Conservation (phyloP, 192 early-diverging fungal genomes). For the Tieghemiomyces parasiticus region DNA sequence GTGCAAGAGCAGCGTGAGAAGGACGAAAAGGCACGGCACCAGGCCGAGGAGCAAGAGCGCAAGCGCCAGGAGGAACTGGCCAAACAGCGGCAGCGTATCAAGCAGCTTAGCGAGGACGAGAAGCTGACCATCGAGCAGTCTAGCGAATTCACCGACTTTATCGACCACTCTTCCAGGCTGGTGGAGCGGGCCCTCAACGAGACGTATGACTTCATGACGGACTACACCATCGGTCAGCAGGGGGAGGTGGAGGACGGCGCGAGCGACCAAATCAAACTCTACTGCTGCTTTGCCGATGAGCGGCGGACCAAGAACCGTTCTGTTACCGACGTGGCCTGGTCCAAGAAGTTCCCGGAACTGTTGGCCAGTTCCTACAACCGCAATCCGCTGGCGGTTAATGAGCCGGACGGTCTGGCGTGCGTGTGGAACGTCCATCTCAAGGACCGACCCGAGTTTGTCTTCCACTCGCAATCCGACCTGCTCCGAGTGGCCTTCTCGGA, state of each 20-base stretch:
- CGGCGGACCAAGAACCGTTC: constrained; percentile 70
- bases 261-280: constrained; percentile 52
- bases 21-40: constrained; percentile 20
- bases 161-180: constrained; percentile 74
- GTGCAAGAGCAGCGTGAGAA: constrained; percentile 25
- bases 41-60: constrained; percentile 21
- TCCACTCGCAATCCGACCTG: constrained; percentile 85
- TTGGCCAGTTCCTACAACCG: constrained; percentile 86
- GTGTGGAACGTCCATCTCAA: constrained; percentile 86
- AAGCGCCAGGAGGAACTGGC: constrained; percentile 51
- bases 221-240: constrained; percentile 66
- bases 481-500: constrained; percentile 76
- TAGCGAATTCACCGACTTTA: constrained; percentile 66
- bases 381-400: constrained; percentile 65
- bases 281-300: constrained; percentile 65
- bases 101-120: constrained; percentile 78
- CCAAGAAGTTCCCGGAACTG: constrained; percentile 76
- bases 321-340: constrained; percentile 91
- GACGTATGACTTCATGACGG: constrained; percentile 81
- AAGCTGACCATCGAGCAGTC: constrained; percentile 57
- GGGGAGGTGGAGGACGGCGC: constrained; percentile 40
- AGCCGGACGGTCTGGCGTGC: constrained; percentile 86
- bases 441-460: constrained; percentile 89
- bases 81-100: constrained; percentile 30
- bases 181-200: constrained; percentile 81